Conservation (phyloP, 73 alveolate species). For the Tetrahymena borealis region DNA sequence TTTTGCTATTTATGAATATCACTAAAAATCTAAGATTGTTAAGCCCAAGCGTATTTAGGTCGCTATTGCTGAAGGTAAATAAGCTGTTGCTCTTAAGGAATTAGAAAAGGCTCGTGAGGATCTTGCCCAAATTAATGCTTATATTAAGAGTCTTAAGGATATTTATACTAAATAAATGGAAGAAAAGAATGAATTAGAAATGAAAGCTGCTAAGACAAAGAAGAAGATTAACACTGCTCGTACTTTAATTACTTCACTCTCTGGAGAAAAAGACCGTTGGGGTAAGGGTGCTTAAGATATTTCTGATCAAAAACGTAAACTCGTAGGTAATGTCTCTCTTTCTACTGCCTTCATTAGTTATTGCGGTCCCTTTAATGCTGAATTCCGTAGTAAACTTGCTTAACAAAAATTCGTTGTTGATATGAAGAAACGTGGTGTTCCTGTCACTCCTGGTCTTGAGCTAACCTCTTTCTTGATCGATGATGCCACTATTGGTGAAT, state of each 20-base stretch:
- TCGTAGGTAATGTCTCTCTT: conserved; percentile 98
- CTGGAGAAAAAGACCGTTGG: conserved; percentile 84
- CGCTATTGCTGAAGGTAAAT: conserved; percentile 69
- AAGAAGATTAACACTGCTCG: conserved; percentile 97
- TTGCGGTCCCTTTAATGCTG: conserved; percentile 99
- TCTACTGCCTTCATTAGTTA: conserved; percentile 98
- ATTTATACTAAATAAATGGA: conserved; percentile 87
- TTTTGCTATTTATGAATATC: conserved; percentile 90
- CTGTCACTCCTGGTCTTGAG: conserved; percentile 76
- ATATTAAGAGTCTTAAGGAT: conserved; percentile 83
- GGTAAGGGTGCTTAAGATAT: conserved; percentile 97
- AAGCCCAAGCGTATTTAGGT: conserved; percentile 88
- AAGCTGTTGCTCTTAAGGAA: conserved; percentile 82
- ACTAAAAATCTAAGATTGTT: conserved; percentile 93
- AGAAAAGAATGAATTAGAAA: conserved; percentile 91
- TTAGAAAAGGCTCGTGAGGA: conserved; percentile 93
- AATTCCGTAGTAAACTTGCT: conserved; percentile 92
- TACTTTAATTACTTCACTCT: conserved; percentile 89
- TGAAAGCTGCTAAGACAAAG: conserved; percentile 81
- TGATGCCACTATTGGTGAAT: conserved; percentile 99
- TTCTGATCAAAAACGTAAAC: conserved; percentile 93
- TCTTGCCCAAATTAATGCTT: conserved; percentile 85
- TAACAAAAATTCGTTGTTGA: conserved; percentile 89
- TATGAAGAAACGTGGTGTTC: conserved; percentile 82
- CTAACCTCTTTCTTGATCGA: conserved; percentile 93